These are phyloP conservation scores for Taphrina confusa DNA, from an alignment of 1,139 yeast genomes.

Conservation along the genomic window DNA sequence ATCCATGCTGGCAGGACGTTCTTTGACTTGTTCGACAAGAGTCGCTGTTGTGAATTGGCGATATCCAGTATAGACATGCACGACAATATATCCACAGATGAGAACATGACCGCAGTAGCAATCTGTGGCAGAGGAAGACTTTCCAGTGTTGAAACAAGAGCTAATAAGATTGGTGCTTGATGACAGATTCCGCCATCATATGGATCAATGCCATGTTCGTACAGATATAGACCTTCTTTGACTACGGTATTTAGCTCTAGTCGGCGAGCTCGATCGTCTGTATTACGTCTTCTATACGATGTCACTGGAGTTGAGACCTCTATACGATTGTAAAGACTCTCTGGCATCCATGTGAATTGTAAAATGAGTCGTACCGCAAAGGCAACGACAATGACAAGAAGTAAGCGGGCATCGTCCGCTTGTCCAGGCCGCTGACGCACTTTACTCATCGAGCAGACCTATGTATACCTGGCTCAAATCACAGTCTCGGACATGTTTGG, in stretches of 20 bases:
- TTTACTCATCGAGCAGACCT: too few relatives aligned
- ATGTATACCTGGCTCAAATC: too few relatives aligned
- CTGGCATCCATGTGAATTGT: slow-evolving; percentile 23
- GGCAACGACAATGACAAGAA: slow-evolving; percentile 13
- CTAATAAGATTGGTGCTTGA: slow-evolving; percentile 48
- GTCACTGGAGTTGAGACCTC: slow-evolving; percentile 79
- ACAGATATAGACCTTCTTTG: slow-evolving; percentile 75
- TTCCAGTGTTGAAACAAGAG: slow-evolving; percentile 42
- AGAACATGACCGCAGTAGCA: slow-evolving; percentile 47
- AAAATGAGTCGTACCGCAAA: slow-evolving; percentile 1
- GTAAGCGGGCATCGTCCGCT: slow-evolving; percentile 1
- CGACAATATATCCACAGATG: slow-evolving; percentile 50
- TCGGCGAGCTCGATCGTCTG: background rate
- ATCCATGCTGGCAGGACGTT: slow-evolving; percentile 35
- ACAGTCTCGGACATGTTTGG: too few relatives aligned
- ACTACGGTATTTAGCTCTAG: slow-evolving; percentile 47
- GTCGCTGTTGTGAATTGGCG: slow-evolving; percentile 47
- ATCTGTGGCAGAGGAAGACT: slow-evolving; percentile 41
- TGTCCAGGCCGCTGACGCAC: background rate
- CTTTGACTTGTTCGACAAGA: slow-evolving; percentile 34
- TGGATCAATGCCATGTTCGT: slow-evolving; percentile 61
- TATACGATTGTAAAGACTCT: slow-evolving; percentile 50
- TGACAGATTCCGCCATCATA: slow-evolving; percentile 86
- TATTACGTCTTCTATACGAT: slow-evolving; percentile 56
- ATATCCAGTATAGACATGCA: slow-evolving; percentile 51